Evolutionary conservation across 768 basidiomycete species (phyloP).

Genomic region (Lactifluus volemus): DNA sequence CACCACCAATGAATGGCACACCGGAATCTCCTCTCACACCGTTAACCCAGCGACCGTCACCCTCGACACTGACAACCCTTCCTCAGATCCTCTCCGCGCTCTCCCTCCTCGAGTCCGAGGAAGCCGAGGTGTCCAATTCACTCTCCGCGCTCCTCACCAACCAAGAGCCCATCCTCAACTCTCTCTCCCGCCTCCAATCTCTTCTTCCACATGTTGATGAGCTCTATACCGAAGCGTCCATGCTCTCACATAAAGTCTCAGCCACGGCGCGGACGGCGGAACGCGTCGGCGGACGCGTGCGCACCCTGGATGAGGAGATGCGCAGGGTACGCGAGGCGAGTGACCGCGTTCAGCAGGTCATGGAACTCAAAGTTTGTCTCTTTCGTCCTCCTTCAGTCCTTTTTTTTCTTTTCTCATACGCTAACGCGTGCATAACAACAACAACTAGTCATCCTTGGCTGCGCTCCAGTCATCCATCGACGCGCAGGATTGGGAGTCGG

Average conservation of each 20-base stretch:
- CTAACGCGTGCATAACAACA: too few relatives aligned
- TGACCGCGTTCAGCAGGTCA: conserved; percentile 88
- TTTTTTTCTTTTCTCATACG: neutral
- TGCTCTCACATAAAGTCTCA: conserved; percentile 51
- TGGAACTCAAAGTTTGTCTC: conserved; percentile 79
- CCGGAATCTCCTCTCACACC: conserved; percentile 1
- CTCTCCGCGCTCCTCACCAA: conserved; percentile 64
- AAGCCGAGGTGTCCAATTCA: conserved; percentile 64
- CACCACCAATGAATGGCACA: conserved; percentile 6
- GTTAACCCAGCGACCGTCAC: conserved; percentile 17
- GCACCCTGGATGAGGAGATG: conserved; percentile 89
- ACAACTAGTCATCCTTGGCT: conserved; percentile 51
- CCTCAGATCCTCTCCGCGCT: conserved; percentile 68
- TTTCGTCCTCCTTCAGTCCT: neutral
- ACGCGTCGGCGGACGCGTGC: conserved; percentile 86
- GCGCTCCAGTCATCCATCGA: conserved; percentile 56
- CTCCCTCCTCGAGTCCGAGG: conserved; percentile 66
- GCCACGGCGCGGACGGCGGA: conserved; percentile 74
- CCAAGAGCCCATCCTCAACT: conserved; percentile 52
- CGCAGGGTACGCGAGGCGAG: conserved; percentile 77
- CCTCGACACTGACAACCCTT: conserved; percentile 43
- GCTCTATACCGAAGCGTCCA: conserved; percentile 47
- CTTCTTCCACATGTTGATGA: conserved; percentile 56
- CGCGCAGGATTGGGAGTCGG: conserved; percentile 89
- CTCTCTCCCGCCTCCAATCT: conserved; percentile 52